Evolutionary conservation across 257 asterid species (phyloP).

Genomic region (Eustoma russellianum): DNA sequence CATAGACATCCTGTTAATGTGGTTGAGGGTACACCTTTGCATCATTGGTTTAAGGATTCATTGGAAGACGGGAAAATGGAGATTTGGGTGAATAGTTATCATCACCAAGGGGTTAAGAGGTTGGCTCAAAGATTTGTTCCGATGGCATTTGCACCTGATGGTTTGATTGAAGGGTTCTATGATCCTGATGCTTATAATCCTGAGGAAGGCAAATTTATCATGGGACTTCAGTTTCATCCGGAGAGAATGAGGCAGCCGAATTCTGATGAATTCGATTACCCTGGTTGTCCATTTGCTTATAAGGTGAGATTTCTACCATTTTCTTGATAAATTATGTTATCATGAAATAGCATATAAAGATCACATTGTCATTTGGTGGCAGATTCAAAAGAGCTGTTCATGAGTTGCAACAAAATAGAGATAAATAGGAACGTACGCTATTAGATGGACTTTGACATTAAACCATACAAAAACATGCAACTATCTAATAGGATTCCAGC

Average conservation of each 20-base stretch:
- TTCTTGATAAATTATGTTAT: no score
- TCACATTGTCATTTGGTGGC: no score
- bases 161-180: slow-evolving; percentile 73
- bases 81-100: slow-evolving; percentile 68
- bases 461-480: no score
- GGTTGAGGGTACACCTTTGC: slow-evolving; percentile 55
- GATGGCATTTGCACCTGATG: slow-evolving; percentile 80
- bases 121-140: slow-evolving; percentile 74
- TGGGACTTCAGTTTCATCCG: slow-evolving; percentile 94
- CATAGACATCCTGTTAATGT: slow-evolving; percentile 53
- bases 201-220: slow-evolving; percentile 63
- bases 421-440: no score
- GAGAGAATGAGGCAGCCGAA: slow-evolving; percentile 63
- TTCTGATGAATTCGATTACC: slow-evolving; percentile 62
- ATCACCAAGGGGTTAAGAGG: slow-evolving; percentile 79
- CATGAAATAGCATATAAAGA: no score
- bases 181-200: slow-evolving; percentile 79
- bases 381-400: no score
- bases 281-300: slow-evolving; percentile 51
- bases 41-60: slow-evolving; percentile 58
- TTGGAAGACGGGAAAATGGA: slow-evolving; percentile 33
- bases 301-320: slow-evolving; percentile 10
- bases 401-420: no score
- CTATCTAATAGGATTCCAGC: no score
- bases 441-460: no score